These are phyloP conservation scores for Terana coerulea DNA, from an alignment of 768 basidiomycete genomes.

Conservation along the genomic window DNA sequence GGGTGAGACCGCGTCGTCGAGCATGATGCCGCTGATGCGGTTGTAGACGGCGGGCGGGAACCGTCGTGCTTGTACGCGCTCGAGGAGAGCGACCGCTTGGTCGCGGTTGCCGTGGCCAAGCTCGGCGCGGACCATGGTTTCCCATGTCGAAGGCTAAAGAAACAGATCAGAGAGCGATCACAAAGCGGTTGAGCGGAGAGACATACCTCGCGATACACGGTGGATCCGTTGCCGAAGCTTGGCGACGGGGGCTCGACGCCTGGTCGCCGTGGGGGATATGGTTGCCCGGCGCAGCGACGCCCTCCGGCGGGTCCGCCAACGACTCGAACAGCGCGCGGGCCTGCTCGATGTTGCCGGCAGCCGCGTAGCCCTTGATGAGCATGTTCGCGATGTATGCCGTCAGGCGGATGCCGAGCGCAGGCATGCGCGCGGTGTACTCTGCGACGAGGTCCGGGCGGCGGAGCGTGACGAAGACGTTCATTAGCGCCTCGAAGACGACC, in stretches of 20 bases:
- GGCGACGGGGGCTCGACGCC: slow-evolving; percentile 30
- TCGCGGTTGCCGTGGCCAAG: slow-evolving; percentile 72
- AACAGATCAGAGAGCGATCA: slow-evolving; percentile 3
- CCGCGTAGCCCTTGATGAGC: slow-evolving; percentile 69
- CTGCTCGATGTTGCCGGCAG: slow-evolving; percentile 62
- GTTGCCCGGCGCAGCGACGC: slow-evolving; percentile 86
- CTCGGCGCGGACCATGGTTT: slow-evolving; percentile 93
- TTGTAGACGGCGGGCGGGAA: slow-evolving; percentile 78
- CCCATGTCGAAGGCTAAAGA: slow-evolving; percentile 83
- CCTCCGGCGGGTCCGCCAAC: slow-evolving; percentile 74
- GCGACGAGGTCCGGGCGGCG: slow-evolving; percentile 77
- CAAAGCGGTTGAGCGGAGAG: neutral
- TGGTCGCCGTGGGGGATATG: slow-evolving; percentile 68
- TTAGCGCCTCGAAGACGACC: slow-evolving; percentile 83
- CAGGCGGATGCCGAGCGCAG: slow-evolving; percentile 65
- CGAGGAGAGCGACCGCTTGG: slow-evolving; percentile 63
- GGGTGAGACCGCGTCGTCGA: slow-evolving; percentile 59
- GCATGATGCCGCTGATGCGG: slow-evolving; percentile 76
- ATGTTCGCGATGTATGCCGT: slow-evolving; percentile 95
- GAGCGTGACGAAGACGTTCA: slow-evolving; percentile 80
- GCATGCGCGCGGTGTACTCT: slow-evolving; percentile 60
- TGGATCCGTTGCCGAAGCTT: slow-evolving; percentile 37
- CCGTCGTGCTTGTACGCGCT: slow-evolving; percentile 68
- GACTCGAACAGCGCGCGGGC: slow-evolving; percentile 78
- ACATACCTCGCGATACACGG: slow-evolving; percentile 79